Evolutionary conservation across 139 green algal species (phyloP).

Genomic region (Chlorella sorokiniana): DNA sequence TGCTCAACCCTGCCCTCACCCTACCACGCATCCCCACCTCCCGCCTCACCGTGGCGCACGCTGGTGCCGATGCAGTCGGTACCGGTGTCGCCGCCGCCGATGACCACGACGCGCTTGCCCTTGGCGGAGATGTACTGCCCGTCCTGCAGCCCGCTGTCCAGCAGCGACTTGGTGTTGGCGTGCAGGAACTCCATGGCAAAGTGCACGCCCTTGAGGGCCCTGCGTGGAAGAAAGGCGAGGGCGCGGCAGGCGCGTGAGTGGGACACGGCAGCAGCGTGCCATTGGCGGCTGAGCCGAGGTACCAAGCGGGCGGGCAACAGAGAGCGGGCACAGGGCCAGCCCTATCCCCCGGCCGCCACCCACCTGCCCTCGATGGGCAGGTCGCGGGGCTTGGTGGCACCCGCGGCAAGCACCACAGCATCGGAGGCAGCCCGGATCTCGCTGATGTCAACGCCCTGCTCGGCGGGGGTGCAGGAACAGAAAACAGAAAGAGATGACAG

Average conservation of each 20-base stretch:
- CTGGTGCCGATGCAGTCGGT: slow-evolving; percentile 98
- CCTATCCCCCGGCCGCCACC: not conserved
- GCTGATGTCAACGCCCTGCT: slow-evolving; percentile 54
- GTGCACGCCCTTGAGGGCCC: slow-evolving; percentile 80
- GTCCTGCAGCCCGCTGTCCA: slow-evolving; percentile 84
- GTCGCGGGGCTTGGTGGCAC: slow-evolving; percentile 91
- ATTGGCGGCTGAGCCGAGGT: too few relatives aligned
- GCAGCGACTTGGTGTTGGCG: slow-evolving; percentile 92
- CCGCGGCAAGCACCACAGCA: slow-evolving; percentile 88
- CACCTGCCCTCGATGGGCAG: slow-evolving; percentile 79
- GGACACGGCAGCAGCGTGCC: not conserved
- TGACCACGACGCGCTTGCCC: slow-evolving; percentile 95
- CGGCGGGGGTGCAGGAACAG: not conserved
- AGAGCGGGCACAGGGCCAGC: not conserved
- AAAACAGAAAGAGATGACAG: too few relatives aligned
- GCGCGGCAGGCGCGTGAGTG: not conserved
- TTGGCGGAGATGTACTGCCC: slow-evolving; percentile 87
- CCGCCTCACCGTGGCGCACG: slow-evolving; percentile 70
- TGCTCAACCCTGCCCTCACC: not conserved
- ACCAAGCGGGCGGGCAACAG: too few relatives aligned
- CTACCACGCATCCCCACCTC: not conserved
- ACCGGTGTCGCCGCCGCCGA: slow-evolving; percentile 95
- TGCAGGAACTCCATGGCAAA: slow-evolving; percentile 98
- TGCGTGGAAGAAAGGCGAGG: not conserved
- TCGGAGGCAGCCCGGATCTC: slow-evolving; percentile 68